Conservation (phyloP, 192 early-diverging fungal genomes). For the Rhizophagus prolifer region DNA sequence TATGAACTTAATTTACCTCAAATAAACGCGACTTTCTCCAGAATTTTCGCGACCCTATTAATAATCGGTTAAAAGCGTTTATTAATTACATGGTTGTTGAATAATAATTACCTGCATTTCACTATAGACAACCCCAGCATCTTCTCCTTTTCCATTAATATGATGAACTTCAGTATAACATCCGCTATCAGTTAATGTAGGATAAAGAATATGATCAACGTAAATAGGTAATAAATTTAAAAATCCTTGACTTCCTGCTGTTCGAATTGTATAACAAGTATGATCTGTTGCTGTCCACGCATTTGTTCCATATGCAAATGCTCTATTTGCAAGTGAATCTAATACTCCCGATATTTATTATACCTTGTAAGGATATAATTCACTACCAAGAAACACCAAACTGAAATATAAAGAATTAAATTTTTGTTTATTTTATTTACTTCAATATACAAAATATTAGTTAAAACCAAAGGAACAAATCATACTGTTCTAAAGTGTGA, state of each 20-base stretch:
- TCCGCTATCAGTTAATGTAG: slow-evolving; percentile 56
- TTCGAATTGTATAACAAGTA: slow-evolving; percentile 59
- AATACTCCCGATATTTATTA: slow-evolving; percentile 47
- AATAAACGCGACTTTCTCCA: slow-evolving; percentile 42
- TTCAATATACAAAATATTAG: neutral
- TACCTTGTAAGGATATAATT: slow-evolving; percentile 59
- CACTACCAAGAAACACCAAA: slow-evolving; percentile 62
- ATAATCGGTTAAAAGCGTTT: neutral
- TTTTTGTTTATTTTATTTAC: neutral
- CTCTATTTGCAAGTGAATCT: slow-evolving; percentile 60
- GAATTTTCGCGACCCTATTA: slow-evolving; percentile 54
- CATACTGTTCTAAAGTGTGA: slow-evolving; percentile 62
- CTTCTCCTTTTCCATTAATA: slow-evolving; percentile 62
- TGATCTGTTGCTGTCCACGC: slow-evolving; percentile 64
- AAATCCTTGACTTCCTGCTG: slow-evolving; percentile 60
- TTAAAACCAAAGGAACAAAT: neutral
- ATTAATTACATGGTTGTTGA: neutral
- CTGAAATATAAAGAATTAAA: slow-evolving; percentile 31
- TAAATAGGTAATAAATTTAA: slow-evolving; percentile 59
- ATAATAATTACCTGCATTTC: slow-evolving; percentile 55
- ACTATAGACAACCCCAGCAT: slow-evolving; percentile 66
- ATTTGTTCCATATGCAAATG: slow-evolving; percentile 61
- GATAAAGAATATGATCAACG: slow-evolving; percentile 64
- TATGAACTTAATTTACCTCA: slow-evolving; percentile 27
- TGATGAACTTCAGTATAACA: slow-evolving; percentile 63